Base-by-base conservation (phyloP, 495 filamentous ascomycete genomes). In the Penicillium egyptiacum region DNA sequence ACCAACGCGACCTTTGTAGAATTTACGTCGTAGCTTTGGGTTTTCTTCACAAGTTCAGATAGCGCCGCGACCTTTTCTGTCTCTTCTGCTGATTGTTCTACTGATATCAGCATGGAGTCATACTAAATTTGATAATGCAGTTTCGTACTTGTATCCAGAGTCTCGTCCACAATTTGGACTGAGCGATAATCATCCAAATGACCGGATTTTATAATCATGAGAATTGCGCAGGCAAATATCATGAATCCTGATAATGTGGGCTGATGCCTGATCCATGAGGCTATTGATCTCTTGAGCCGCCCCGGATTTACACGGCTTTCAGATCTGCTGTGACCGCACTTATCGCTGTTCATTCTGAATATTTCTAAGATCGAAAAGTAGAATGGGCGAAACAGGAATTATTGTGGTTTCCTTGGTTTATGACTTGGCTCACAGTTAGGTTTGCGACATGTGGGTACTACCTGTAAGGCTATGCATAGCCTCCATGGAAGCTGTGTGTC, bases 1-100 rank as follows among this genome's bases (percentile, higher is more conserved):
- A 53, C 41, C 11, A 53, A 6, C 1, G 40, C 51, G 4, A 53
- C 51, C 10, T 33, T 45, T 14, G 51, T 53, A 3, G 26, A 33
- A 17, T 22, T 28, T 8, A 25, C 16, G 39, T 23, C 9, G 9
- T 50, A 50, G 19, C 11, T 25, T 10, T n/a, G 20, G 19, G 47
- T 50, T 14, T n/a, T 37, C 6, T 25, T 14, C 9, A 37, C 47
- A 14, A 50, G 17, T 19, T 50, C 31, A 6, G 22, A 25, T 39
- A 35, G 3, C 6, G 47, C 47, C 5, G 14, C 12, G 2, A 6
- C n/a, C 8, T 9, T 22, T 10, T 12, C 47, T 37, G 7, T 0
- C 3, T 10, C 16, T 5, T 35, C n/a, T 20, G 6, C 47, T 37
- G 9, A 23, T 33, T 16, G 5, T 33, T 22, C 14, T 8, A n/a